Base-by-base conservation (phyloP, 352 stramenopile species). In the Phytophthora multivora region DNA sequence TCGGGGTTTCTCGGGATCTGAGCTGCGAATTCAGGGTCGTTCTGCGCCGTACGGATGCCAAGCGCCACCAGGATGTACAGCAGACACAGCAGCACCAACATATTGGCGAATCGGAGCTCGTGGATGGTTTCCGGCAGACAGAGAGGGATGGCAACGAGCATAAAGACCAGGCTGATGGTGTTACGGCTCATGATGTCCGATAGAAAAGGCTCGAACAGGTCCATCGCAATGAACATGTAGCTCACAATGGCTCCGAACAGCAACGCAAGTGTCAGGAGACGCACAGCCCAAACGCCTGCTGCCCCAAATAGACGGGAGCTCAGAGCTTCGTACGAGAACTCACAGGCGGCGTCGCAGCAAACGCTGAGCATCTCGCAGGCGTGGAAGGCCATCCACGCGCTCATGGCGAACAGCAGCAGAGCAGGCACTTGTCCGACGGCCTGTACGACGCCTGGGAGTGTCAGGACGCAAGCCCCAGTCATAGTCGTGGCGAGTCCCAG, bases 221-320 rank as follows among this genome's bases (percentile, higher is more conserved):
- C 86, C 80, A 91, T 93, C 21, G 80, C 79, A 63, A 95, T 91
- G 11, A 95, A 80, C 63, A 89, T 91, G 72, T 93, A 92, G 71
- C 77, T 91, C 36, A 95, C 77, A 30, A 91, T 75, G 19, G 83
- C 81, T 51, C 86, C 86, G 48, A 95, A 95, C 18, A 93, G 72
- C 53, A 95, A 69, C 45, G 84, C 63, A 42, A 95, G 64, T 47
- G 84, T 91, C 33, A 93, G 59, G n/a, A 87, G 41, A 26, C 86
- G 86, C 39, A 95, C 77, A 36, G 71, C 68, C 83, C 83, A 95
- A 7, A 95, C 79, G 53, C 82, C 82, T 4, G 74, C 48, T 4
- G 83, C 75, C 23, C 77, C 76, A 26, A 92, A 90, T 13, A 95
- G 70, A 38, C 83, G 78, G 46, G 82, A 90, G 72, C 80, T 90